Percentiles rank a stretch among this genome's conserved stretches.
Evolutionary conservation across 2,329 filamentous ascomycete genomes (phyloP).

Genomic region (Niveomyces coronatus): DNA sequence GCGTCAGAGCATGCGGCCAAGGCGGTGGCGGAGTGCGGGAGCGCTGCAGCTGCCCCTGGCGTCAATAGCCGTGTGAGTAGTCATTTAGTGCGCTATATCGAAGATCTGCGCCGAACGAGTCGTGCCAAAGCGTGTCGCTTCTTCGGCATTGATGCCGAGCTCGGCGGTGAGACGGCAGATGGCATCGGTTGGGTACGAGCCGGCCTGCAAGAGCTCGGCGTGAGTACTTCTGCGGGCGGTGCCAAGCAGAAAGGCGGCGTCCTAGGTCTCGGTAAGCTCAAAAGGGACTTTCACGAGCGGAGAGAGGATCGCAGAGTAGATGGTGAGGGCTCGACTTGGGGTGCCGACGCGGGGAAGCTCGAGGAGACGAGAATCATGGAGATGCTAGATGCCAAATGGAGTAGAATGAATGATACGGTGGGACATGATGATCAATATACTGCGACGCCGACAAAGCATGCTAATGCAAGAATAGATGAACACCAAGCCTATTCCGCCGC

Average conservation of each 20-base stretch:
- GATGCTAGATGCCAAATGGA: slow-evolving; percentile 83
- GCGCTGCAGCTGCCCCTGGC: slow-evolving; percentile 22
- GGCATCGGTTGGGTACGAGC: slow-evolving; percentile 81
- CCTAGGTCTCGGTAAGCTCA: slow-evolving; percentile 50
- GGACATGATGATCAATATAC: too few species aligned
- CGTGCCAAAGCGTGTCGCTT: slow-evolving; percentile 83
- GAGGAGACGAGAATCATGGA: slow-evolving; percentile 82
- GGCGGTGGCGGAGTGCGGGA: slow-evolving; percentile 44
- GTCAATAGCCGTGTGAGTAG: slow-evolving; percentile 45
- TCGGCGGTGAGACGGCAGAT: slow-evolving; percentile 69
- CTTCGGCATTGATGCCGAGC: slow-evolving; percentile 80
- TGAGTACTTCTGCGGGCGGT: slow-evolving; percentile 38
- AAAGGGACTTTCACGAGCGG: slow-evolving; percentile 65
- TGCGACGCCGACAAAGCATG: too few species aligned
- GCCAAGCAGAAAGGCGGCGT: slow-evolving; percentile 37
- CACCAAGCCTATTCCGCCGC: slow-evolving; percentile 64
- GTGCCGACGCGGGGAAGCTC: slow-evolving; percentile 69
- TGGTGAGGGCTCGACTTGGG: slow-evolving; percentile 57
- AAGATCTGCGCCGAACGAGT: slow-evolving; percentile 63
- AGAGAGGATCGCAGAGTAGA: slow-evolving; percentile 72
- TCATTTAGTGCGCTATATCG: slow-evolving; percentile 60
- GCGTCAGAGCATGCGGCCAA: slow-evolving; percentile 79
- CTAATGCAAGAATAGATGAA: slow-evolving; percentile 48
- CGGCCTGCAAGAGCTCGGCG: slow-evolving; percentile 63
- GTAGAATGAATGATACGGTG: slow-evolving; percentile 86